These are phyloP conservation scores for Quercus bicolor DNA, from an alignment of 306 rosid species.

Conservation along the genomic window DNA sequence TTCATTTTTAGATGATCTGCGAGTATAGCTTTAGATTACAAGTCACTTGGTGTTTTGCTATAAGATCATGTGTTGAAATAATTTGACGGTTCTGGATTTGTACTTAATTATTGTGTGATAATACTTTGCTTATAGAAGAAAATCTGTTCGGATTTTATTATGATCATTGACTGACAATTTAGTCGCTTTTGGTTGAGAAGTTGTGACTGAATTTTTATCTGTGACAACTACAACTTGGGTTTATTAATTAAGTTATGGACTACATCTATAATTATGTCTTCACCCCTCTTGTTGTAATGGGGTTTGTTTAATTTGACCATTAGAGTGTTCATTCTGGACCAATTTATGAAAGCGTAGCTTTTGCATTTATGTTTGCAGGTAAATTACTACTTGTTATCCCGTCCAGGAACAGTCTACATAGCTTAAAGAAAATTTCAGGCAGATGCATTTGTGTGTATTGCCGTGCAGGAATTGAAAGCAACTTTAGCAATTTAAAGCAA, in stretches of 20 bases:
- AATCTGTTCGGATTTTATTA: too few relatives aligned
- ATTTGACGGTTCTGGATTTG: background rate
- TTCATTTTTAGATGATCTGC: background rate
- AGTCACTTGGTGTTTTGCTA: background rate
- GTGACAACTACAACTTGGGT: background rate
- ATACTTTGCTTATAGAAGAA: background rate
- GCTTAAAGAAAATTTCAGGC: slow-evolving; percentile 5
- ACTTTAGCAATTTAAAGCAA: slow-evolving; percentile 3
- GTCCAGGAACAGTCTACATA: background rate
- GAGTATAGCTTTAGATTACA: too few relatives aligned
- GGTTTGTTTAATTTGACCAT: background rate
- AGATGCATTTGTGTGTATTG: slow-evolving; percentile 19
- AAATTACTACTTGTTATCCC: background rate
- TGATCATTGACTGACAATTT: background rate
- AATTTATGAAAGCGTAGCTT: slow-evolving; percentile 2
- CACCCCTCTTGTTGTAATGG: background rate
- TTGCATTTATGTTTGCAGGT: slow-evolving; percentile 36
- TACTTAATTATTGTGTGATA: background rate
- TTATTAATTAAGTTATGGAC: background rate
- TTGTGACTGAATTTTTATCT: background rate
- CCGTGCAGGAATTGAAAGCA: slow-evolving; percentile 7
- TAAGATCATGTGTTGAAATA: background rate
- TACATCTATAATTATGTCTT: background rate
- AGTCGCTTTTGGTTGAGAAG: background rate
- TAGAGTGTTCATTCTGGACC: background rate